Evolutionary conservation across 805 yeast genomes (phyloP), one percentile per base, ranked within the genome.

Genomic region (Candida gorgasii): DNA sequence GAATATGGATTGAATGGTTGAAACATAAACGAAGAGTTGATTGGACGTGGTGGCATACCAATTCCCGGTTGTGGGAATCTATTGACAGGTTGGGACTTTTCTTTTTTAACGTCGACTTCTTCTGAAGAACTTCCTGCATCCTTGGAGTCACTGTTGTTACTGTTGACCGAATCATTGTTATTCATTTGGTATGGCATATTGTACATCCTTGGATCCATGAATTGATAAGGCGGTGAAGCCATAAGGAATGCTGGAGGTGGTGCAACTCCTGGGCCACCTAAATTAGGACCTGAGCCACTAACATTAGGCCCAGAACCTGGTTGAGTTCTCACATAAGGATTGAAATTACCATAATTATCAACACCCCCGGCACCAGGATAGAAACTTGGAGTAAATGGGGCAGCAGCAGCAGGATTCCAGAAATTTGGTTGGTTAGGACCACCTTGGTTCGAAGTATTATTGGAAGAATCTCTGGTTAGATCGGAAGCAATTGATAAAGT

Each of bases 331-430:
- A 31, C 13, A 24, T 27, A 28, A 4, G 23, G 29, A 23, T 26
- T 27, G 14, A 15, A 15, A 19, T 32, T 20, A 3, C 28, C 19
- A 28, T 31, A 27, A 22, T 28, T 45, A 19, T 28, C 40, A 16
- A 26, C n/a, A 18, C 52, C 59, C 4, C 28, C 37, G 17, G 53
- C 59, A 3, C 28, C 37, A 18, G 53, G 63, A 18, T 35, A 35
- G 15, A 41, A 44, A 20, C 49, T 30, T 16, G 87, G 86, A 11
- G 77, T 76, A 55, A 82, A 82, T 1, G 83, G 64, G 8, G 80
- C 62, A 3, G 85, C 82, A 14, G 82, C 65, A 5, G 84, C 85
- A 0, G 86, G 85, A 57, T 80, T 80, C 87, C 87, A 82, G 7
- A 23, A n/a, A 36, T 36, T 35, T 4, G 18, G 40, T 19, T 18